Conservation (phyloP, 306 rosid species). For the Purshia tridentata region DNA sequence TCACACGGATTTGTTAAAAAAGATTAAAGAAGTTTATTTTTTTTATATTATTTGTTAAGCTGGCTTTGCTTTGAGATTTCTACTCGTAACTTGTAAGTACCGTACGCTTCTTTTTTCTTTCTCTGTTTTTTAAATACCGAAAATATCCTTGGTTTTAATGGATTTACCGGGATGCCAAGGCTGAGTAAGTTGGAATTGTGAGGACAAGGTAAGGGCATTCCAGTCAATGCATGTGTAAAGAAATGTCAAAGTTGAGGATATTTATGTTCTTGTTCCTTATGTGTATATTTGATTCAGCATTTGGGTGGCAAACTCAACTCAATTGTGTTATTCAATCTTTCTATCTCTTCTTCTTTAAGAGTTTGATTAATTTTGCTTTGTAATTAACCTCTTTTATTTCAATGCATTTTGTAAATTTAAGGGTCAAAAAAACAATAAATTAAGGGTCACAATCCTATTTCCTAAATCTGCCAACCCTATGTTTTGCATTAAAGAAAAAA, state of each 20-base stretch:
- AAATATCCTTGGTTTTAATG: conserved; percentile 25
- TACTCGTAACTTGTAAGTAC: neutral
- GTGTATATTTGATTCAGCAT: conserved; percentile 36
- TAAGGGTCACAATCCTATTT: neutral
- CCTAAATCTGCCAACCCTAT: neutral
- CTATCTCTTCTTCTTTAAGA: no score
- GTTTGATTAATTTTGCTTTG: no score
- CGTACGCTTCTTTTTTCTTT: neutral
- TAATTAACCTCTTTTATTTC: no score
- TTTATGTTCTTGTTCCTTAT: conserved; percentile 23
- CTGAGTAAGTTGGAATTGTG: conserved; percentile 11
- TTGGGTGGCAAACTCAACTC: neutral
- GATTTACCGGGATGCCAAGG: conserved; percentile 25
- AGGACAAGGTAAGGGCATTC: conserved; percentile 37
- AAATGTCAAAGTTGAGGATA: conserved; percentile 40
- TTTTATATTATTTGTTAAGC: neutral
- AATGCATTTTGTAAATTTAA: no score
- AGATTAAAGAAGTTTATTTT: neutral
- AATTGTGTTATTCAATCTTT: neutral
- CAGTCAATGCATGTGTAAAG: conserved; percentile 50
- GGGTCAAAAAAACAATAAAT: no score
- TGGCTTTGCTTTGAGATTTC: neutral
- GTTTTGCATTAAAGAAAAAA: neutral
- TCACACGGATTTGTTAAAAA: neutral
- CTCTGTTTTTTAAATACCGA: neutral